These are phyloP conservation scores for Camillea tinctor DNA, from an alignment of 2,329 filamentous ascomycete species.

Conservation along the genomic window DNA sequence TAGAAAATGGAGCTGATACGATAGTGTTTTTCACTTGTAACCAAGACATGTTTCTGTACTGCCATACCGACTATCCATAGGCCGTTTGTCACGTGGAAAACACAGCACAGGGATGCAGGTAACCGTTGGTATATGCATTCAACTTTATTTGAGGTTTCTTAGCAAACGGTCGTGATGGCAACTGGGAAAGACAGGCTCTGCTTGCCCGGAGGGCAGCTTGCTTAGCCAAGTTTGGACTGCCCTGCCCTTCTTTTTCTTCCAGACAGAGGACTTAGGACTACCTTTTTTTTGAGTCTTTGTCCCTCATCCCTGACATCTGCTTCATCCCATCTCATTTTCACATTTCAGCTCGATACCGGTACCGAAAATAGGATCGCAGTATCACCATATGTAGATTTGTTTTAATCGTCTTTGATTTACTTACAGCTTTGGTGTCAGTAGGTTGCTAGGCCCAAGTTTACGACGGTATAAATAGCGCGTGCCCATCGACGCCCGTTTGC, in stretches of 20 bases:
- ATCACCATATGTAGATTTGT: background rate
- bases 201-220: constrained; percentile 13
- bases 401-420: constrained; percentile 7
- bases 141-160: constrained; percentile 37
- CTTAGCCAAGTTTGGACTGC: constrained; percentile 6
- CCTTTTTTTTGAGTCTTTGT: background rate
- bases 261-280: background rate
- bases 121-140: constrained; percentile 35
- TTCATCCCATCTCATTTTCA: constrained; percentile 1
- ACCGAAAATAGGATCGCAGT: background rate
- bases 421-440: constrained; percentile 6
- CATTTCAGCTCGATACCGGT: background rate
- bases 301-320: background rate
- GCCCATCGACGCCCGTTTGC: constrained; percentile 32
- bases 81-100: constrained; percentile 41
- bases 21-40: constrained; percentile 4
- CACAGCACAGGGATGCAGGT: constrained; percentile 37
- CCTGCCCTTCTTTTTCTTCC: constrained; percentile 3
- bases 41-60: constrained; percentile 21
- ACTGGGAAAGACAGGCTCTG: constrained; percentile 4
- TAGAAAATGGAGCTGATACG: background rate
- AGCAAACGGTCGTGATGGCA: constrained; percentile 34
- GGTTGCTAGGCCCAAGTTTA: constrained; percentile 13
- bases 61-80: constrained; percentile 20
- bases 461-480: constrained; percentile 28